Evolutionary conservation across 2,329 filamentous ascomycete genomes (phyloP).

Genomic region (Aspergillus sp.): DNA sequence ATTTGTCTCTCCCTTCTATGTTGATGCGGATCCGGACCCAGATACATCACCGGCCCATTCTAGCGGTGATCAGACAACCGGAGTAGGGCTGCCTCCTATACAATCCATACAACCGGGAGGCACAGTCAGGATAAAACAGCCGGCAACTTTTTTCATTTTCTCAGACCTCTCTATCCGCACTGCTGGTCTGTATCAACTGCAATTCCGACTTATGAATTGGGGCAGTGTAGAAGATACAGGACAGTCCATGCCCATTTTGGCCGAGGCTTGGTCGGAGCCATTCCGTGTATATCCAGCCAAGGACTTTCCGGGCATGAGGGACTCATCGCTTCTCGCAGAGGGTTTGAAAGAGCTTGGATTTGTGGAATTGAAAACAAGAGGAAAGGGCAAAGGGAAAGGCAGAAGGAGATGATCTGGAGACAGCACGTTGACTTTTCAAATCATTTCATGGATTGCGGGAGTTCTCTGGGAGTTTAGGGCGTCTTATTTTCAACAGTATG

Average conservation of each 20-base stretch:
- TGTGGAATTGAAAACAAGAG: conserved; percentile 37
- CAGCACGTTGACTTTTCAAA: no score
- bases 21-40: conserved; percentile 40
- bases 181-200: conserved; percentile 40
- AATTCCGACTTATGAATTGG: conserved; percentile 44
- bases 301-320: conserved; percentile 40
- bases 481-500: no score
- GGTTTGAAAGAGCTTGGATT: conserved; percentile 38
- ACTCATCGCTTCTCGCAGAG: conserved; percentile 34
- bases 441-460: no score
- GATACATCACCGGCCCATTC: conserved; percentile 36
- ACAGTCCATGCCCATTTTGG: conserved; percentile 32
- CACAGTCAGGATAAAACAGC: conserved; percentile 15
- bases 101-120: conserved; percentile 1
- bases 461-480: no score
- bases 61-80: conserved; percentile 3
- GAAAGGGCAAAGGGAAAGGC: conserved; percentile 31
- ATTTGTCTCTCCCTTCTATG: conserved; percentile 40
- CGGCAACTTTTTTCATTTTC: conserved; percentile 45
- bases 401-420: conserved; percentile 13
- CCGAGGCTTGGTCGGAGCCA: conserved; percentile 35
- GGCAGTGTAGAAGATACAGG: conserved; percentile 29
- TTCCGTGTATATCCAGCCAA: conserved; percentile 41
- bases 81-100: not conserved
- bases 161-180: conserved; percentile 43